Conservation (phyloP, 441 rosid genomes). For the Syzygium syzygioides region DNA sequence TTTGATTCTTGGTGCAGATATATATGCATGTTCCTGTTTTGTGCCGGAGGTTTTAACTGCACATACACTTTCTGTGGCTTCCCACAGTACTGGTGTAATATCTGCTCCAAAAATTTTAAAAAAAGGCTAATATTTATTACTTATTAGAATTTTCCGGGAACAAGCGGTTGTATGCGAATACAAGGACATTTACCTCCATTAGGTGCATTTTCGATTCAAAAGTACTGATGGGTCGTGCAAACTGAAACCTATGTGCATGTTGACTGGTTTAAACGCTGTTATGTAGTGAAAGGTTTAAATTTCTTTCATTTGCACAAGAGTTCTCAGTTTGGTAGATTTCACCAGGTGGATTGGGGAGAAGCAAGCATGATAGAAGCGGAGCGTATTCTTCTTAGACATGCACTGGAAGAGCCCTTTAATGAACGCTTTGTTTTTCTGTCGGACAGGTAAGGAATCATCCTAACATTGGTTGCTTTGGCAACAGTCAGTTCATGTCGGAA, state of each 20-base stretch:
- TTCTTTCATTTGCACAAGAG: neutral
- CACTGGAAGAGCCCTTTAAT: constrained; percentile 66
- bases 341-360: constrained; percentile 98
- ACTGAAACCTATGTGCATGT: neutral
- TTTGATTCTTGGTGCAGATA: neutral
- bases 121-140: neutral
- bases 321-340: constrained; percentile 10
- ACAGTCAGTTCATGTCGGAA: neutral
- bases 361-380: constrained; percentile 95
- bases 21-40: neutral
- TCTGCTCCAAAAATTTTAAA: neutral
- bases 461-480: neutral
- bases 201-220: neutral
- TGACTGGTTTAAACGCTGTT: neutral
- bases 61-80: neutral
- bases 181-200: neutral
- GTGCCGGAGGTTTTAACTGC: neutral
- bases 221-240: neutral
- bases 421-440: constrained; percentile 90
- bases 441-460: constrained; percentile 60
- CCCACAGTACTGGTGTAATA: neutral
- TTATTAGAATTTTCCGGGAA: neutral
- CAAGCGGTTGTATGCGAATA: neutral
- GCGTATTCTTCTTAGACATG: constrained; percentile 85
- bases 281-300: neutral